phyloP scores from a whole-genome alignment of 2,329 filamentous ascomycete species.

The Alternaria longipes region DNA sequence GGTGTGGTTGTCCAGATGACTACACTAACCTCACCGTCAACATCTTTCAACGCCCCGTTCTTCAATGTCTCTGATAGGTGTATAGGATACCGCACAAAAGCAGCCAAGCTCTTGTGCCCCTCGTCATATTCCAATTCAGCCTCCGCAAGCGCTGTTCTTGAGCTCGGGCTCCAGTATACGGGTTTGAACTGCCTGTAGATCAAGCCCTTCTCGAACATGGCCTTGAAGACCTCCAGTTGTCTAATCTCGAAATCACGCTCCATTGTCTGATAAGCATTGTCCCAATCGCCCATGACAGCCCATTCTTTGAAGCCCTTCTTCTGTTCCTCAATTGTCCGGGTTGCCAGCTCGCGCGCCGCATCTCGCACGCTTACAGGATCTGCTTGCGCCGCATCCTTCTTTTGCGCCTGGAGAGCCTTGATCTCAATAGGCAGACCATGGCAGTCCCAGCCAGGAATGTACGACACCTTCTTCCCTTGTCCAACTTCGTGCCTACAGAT shows the following conservation, averaged over 20 bases:
- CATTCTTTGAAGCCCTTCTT: slow-evolving; percentile 77
- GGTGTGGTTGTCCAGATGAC: slow-evolving; percentile 99
- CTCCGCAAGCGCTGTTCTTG: slow-evolving; percentile 80
- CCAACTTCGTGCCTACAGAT: slow-evolving; percentile 83
- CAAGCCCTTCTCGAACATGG: slow-evolving; percentile 73
- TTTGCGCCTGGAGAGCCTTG: slow-evolving; percentile 77
- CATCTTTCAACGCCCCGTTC: slow-evolving; percentile 44
- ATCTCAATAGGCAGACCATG: slow-evolving; percentile 97
- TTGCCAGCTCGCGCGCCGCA: slow-evolving; percentile 72
- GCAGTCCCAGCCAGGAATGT: slow-evolving; percentile 96
- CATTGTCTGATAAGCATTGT: slow-evolving; percentile 80
- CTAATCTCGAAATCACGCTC: slow-evolving; percentile 76
- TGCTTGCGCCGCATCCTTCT: slow-evolving; percentile 51
- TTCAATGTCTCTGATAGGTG: slow-evolving; percentile 56
- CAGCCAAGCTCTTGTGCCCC: slow-evolving; percentile 73
- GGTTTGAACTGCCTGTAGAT: slow-evolving; percentile 83
- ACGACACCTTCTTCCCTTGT: slow-evolving; percentile 78
- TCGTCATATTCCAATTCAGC: slow-evolving; percentile 87
- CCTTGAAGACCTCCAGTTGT: slow-evolving; percentile 78
- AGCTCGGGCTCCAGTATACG: slow-evolving; percentile 87
- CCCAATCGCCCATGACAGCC: slow-evolving; percentile 84
- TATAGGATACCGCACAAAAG: slow-evolving; percentile 83
- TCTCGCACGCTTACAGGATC: slow-evolving; percentile 67
- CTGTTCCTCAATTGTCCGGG: slow-evolving; percentile 74
- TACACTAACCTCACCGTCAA: slow-evolving; percentile 65